Evolutionary conservation across 768 basidiomycete genomes (phyloP).

Genomic region (Leccinum aurantiacum): DNA sequence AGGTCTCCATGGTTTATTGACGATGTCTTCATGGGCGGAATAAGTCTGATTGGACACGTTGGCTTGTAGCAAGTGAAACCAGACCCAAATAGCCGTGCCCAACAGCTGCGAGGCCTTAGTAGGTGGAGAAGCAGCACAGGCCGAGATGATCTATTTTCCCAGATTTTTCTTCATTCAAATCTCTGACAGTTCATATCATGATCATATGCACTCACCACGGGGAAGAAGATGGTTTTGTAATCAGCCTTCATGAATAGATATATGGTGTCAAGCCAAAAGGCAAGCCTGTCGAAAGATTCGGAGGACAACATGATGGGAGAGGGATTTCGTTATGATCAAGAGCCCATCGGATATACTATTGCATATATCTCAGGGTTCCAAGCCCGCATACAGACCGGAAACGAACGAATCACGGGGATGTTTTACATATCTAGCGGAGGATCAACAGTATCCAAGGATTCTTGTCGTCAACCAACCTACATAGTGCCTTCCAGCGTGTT

Average conservation of each 20-base stretch:
- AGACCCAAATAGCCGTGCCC: conserved; percentile 25
- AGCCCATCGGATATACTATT: background rate
- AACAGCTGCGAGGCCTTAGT: background rate
- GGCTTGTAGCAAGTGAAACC: conserved; percentile 35
- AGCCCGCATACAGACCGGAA: background rate
- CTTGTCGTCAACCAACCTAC: background rate
- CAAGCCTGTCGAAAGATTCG: background rate
- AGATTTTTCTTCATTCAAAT: background rate
- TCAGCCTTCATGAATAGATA: conserved; percentile 39
- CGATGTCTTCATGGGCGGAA: conserved; percentile 29
- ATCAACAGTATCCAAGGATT: background rate
- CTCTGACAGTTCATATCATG: background rate
- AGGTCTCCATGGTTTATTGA: conserved; percentile 39
- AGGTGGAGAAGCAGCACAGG: conserved; percentile 5
- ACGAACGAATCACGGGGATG: background rate
- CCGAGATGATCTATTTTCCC: conserved; percentile 10
- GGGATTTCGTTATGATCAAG: background rate
- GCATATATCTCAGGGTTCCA: background rate
- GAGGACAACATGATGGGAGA: background rate
- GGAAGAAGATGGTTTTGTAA: conserved; percentile 36
- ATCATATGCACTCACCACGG: conserved; percentile 27
- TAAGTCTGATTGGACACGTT: conserved; percentile 35
- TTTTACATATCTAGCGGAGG: background rate
- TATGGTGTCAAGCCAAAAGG: conserved; percentile 25
- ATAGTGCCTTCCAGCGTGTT: background rate